phyloP scores from a whole-genome alignment of 306 rosid species.

The Parietaria judaica region DNA sequence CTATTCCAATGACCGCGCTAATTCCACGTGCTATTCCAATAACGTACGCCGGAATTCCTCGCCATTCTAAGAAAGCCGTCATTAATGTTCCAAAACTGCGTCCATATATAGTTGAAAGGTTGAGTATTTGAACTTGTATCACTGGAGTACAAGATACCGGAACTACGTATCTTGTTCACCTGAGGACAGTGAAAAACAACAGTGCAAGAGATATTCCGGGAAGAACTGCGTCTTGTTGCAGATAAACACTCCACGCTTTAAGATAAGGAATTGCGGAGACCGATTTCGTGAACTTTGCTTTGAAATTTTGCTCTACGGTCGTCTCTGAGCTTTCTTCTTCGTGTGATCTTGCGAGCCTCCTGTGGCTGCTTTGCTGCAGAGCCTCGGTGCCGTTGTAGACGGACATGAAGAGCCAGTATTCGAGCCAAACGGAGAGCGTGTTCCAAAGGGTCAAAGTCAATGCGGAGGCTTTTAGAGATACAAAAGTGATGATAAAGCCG shows the following conservation, averaged over 20 bases:
- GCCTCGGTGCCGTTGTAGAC: slow-evolving; percentile 72
- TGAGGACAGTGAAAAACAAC: slow-evolving; percentile 75
- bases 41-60: slow-evolving; percentile 67
- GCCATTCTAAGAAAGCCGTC: slow-evolving; percentile 87
- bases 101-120: not conserved
- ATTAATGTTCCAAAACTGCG: slow-evolving; percentile 84
- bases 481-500: slow-evolving; percentile 78
- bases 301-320: slow-evolving; percentile 24
- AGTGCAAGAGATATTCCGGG: slow-evolving; percentile 80
- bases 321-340: slow-evolving; percentile 24
- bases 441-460: slow-evolving; percentile 71
- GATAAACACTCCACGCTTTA: slow-evolving; percentile 65
- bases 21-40: slow-evolving; percentile 73
- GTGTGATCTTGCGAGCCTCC: slow-evolving; percentile 35
- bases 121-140: not conserved
- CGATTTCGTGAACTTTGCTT: slow-evolving; percentile 15
- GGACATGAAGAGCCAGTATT: slow-evolving; percentile 76
- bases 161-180: slow-evolving; percentile 29
- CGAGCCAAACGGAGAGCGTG: slow-evolving; percentile 56
- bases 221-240: slow-evolving; percentile 63
- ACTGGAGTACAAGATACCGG: no score
- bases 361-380: slow-evolving; percentile 45
- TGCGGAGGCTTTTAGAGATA: slow-evolving; percentile 76
- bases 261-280: slow-evolving; percentile 43
- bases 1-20: slow-evolving; percentile 64